phyloP scores from a whole-genome alignment of 2,329 filamentous ascomycete species.

The Xylariomycetidae sp. region DNA sequence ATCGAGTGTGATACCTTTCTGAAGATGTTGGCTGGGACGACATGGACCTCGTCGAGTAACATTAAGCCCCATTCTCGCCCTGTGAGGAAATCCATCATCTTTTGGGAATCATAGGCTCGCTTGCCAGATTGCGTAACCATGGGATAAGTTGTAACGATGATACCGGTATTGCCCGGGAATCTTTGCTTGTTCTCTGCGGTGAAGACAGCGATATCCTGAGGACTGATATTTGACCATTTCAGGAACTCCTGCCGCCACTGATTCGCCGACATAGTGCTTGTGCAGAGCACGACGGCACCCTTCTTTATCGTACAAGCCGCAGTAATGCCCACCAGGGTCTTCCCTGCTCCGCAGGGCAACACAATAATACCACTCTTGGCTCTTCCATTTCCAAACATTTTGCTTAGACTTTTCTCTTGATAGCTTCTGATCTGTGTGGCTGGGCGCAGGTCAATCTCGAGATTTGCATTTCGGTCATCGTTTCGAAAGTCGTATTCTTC shows the following conservation, averaged over 20 bases:
- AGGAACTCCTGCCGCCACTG: slow-evolving; percentile 97
- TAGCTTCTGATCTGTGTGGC: slow-evolving; percentile 88
- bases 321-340: slow-evolving; percentile 96
- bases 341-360: slow-evolving; percentile 90
- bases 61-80: slow-evolving; percentile 94
- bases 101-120: slow-evolving; percentile 85
- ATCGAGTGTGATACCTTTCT: slow-evolving; percentile 88
- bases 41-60: slow-evolving; percentile 96
- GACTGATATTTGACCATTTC: slow-evolving; percentile 96
- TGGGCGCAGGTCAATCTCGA: slow-evolving; percentile 90
- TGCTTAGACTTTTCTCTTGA: slow-evolving; percentile 94
- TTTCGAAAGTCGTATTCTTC: slow-evolving; percentile 98
- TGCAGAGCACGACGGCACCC: slow-evolving; percentile 90
- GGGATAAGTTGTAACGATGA: slow-evolving; percentile 96
- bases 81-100: slow-evolving; percentile 95
- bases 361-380: slow-evolving; percentile 98
- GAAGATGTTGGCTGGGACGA: slow-evolving; percentile 95
- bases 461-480: slow-evolving; percentile 80
- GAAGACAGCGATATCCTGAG: slow-evolving; percentile 89
- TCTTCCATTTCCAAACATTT: slow-evolving; percentile 98
- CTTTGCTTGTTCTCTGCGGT: slow-evolving; percentile 84
- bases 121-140: slow-evolving; percentile 95
- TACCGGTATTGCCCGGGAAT: slow-evolving; percentile 85
- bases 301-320: slow-evolving; percentile 98
- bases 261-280: slow-evolving; percentile 94